Evolutionary conservation across 176 grass and related monocot species (phyloP), one percentile per base, ranked within the genome.

Genomic region (Avena eriantha): DNA sequence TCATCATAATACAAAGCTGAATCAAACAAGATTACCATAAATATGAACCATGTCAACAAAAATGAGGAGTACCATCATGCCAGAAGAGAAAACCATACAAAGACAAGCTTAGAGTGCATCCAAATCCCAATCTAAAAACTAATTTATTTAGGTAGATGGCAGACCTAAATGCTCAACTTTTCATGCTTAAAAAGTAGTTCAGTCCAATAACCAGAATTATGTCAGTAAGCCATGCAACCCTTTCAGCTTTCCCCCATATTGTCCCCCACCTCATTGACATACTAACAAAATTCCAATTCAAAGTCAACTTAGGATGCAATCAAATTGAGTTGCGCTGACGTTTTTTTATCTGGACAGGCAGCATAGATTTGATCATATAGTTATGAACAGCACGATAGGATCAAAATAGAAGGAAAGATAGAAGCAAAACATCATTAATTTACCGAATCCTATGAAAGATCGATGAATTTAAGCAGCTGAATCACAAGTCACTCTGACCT

Each of bases 401-500:
- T 76, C 15, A 54, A 45, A 63, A 55, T n/a, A 54, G 51, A 54
- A 5, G 5, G 15, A 5, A 7, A 53, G 18, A 56, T 7, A 22
- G 17, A 66, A 85, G 9, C 82, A 47, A 46, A 22, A 4, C n/a
- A 15, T 49, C 46, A 68, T 22, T 5, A 59, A 84, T 72, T 50
- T 8, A 33, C 3, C 29, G 14, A 31, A 69, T 16, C 2, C 14
- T 21, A n/a, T 3, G 70, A 9, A 31, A 46, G 2, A 34, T 46
- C 2, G 22, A 35, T 17, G 33, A 29, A 29, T 71, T 34, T 11
- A 41, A 10, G 21, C 22, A 13, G 21, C 24, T 48, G n/a, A 14
- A 85, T 78, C 1, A 69, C 5, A 46, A 45, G 56, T 33, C 2
- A 50, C 29, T 60, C 79, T 71, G 54, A 90, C 88, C 79, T 90